A percentile compares a stretch with the other conserved stretches of the same genome.
These are phyloP conservation scores for Eutrema heterophyllum DNA, from an alignment of 345 rosid genomes.

Conservation along the genomic window DNA sequence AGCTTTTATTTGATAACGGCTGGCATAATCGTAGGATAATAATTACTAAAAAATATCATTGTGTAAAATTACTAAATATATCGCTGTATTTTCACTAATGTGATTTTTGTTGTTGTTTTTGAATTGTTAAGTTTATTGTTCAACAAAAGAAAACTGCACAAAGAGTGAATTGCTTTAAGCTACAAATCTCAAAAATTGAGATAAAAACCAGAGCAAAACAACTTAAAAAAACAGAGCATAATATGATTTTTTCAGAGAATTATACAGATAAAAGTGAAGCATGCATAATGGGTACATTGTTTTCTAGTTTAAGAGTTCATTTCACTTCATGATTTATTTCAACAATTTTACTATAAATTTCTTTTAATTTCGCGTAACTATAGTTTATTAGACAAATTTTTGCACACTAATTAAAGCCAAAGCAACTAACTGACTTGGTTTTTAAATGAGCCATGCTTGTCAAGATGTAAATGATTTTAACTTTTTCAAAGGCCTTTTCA, in stretches of 20 bases:
- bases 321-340: background rate
- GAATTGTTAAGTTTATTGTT: no score
- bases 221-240: no score
- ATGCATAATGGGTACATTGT: background rate
- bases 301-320: background rate
- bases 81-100: background rate
- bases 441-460: slow-evolving; percentile 26
- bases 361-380: background rate
- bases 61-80: background rate
- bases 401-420: background rate
- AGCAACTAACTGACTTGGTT: slow-evolving; percentile 4
- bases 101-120: background rate
- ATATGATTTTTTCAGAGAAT: background rate
- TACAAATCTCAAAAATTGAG: no score
- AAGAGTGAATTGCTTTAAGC: no score
- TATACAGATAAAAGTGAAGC: background rate
- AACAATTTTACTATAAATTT: background rate
- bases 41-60: background rate
- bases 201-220: no score
- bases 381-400: background rate
- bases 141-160: no score
- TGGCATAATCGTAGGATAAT: background rate
- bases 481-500: slow-evolving; percentile 23
- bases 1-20: background rate
- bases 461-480: slow-evolving; percentile 25